These are phyloP conservation scores for Narthecium ossifragum DNA, from an alignment of 106 monocot genomes.

Conservation along the genomic window DNA sequence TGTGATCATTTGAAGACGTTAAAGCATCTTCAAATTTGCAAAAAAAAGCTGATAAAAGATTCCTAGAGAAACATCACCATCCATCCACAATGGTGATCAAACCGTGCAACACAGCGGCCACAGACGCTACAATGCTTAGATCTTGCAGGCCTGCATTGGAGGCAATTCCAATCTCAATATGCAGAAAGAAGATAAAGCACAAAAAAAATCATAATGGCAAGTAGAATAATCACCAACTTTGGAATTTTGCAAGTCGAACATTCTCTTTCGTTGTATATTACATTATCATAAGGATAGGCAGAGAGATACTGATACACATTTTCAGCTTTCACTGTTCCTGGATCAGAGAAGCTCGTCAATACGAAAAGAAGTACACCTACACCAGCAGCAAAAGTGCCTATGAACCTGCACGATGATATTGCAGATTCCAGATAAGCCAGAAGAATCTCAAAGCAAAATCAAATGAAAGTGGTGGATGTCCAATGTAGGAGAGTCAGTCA, in stretches of 20 bases:
- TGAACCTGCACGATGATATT: conserved; percentile 48
- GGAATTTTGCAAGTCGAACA: conserved; percentile 90
- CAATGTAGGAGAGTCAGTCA: no score
- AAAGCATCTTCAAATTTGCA: conserved; percentile 1
- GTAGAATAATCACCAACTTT: conserved; percentile 39
- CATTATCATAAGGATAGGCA: conserved; percentile 85
- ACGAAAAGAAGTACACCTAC: conserved; percentile 68
- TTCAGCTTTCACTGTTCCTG: conserved; percentile 74
- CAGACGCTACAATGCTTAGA: conserved; percentile 96
- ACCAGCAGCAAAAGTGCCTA: conserved; percentile 58
- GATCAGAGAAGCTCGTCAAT: conserved; percentile 96
- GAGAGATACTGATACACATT: conserved; percentile 78
- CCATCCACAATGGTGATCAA: conserved; percentile 99
- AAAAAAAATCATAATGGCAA: conserved; percentile 3
- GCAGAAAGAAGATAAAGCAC: not conserved
- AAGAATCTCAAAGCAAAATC: not conserved
- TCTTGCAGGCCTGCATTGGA: conserved; percentile 77
- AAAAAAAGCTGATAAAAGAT: not conserved
- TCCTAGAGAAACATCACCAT: conserved; percentile 37
- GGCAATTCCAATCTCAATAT: conserved; percentile 13
- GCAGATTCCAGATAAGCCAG: conserved; percentile 1
- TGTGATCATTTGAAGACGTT: conserved; percentile 38
- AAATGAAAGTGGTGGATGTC: no score
- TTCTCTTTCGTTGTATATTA: conserved; percentile 66
- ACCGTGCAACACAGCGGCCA: conserved; percentile 85